Evolutionary conservation across 1,284 basidiomycete genomes (phyloP).

Genomic region (Wolfiporia cocos): DNA sequence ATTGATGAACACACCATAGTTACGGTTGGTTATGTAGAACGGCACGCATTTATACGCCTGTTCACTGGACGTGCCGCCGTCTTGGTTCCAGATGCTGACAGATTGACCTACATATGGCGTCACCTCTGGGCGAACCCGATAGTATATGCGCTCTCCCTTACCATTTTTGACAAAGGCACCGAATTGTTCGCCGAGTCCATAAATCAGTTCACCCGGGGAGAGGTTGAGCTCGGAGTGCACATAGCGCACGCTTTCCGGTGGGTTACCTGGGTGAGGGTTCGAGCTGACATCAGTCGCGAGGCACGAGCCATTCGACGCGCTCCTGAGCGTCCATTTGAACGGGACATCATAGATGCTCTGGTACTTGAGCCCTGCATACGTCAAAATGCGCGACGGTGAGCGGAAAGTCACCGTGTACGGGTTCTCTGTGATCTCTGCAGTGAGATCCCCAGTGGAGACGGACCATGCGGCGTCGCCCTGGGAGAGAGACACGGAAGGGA

Average conservation of each 20-base stretch:
- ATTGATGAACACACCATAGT: slow-evolving; percentile 74
- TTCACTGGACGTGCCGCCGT: slow-evolving; percentile 65
- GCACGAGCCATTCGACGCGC: slow-evolving; percentile 56
- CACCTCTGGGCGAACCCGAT: too few relatives aligned
- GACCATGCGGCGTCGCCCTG: slow-evolving; percentile 32
- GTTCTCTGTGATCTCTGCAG: slow-evolving; percentile 49
- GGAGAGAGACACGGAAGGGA: slow-evolving; percentile 35
- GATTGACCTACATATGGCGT: slow-evolving; percentile 54
- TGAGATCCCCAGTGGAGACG: slow-evolving; percentile 38
- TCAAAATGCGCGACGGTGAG: slow-evolving; percentile 41
- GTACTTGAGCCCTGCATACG: slow-evolving; percentile 52
- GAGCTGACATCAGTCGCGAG: slow-evolving; percentile 51
- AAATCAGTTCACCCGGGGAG: slow-evolving; percentile 65
- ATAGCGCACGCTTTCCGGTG: slow-evolving; percentile 47
- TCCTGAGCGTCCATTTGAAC: slow-evolving; percentile 51
- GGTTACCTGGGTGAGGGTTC: slow-evolving; percentile 42
- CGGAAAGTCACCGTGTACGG: slow-evolving; percentile 60
- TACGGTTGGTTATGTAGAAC: slow-evolving; percentile 63
- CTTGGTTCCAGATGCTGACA: slow-evolving; percentile 67
- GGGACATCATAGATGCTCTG: slow-evolving; percentile 65
- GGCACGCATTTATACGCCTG: slow-evolving; percentile 75
- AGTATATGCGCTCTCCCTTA: too few relatives aligned
- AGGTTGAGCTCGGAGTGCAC: slow-evolving; percentile 64
- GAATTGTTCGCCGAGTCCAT: slow-evolving; percentile 71
- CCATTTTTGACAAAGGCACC: slow-evolving; percentile 74